Evolutionary conservation across 2,329 filamentous ascomycete species (phyloP).

Genomic region (Colletotrichum phormii): DNA sequence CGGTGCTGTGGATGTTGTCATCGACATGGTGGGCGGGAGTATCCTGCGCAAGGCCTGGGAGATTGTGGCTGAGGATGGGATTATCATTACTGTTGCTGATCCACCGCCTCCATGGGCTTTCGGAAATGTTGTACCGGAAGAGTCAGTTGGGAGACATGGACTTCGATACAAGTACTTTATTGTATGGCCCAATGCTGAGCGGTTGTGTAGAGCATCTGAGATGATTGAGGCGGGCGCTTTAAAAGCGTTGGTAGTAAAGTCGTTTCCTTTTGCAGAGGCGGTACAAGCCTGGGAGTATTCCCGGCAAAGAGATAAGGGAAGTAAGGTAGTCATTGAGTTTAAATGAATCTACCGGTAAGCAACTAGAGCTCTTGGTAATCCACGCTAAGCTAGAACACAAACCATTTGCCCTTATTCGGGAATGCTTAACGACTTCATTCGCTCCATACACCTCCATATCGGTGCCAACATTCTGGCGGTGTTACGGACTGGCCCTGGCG

Average conservation of each 20-base stretch:
- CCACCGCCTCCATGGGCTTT: slow-evolving; percentile 48
- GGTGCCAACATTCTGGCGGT: too few relatives aligned
- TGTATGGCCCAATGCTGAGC: slow-evolving; percentile 39
- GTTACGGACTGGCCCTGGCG: too few relatives aligned
- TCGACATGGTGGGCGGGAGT: slow-evolving; percentile 47
- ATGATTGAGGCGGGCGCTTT: slow-evolving; percentile 41
- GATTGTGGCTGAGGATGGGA: slow-evolving; percentile 43
- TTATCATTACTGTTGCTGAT: slow-evolving; percentile 49
- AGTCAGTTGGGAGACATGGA: slow-evolving; percentile 35
- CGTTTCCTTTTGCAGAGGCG: slow-evolving; percentile 40
- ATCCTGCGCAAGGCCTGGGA: slow-evolving; percentile 45
- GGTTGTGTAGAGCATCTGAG: slow-evolving; percentile 36
- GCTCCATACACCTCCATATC: too few relatives aligned
- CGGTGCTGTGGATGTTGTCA: slow-evolving; percentile 43
- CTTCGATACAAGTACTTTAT: slow-evolving; percentile 47
- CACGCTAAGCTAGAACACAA: too few relatives aligned
- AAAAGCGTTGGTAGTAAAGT: slow-evolving; percentile 38
- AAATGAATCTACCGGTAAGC: background rate
- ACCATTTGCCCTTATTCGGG: too few relatives aligned
- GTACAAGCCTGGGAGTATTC: slow-evolving; percentile 44
- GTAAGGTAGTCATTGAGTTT: slow-evolving; percentile 45
- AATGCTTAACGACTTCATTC: too few relatives aligned
- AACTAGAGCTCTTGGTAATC: too few relatives aligned
- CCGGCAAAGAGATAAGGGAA: slow-evolving; percentile 37
- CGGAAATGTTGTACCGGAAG: slow-evolving; percentile 33